A percentile compares a stretch with the other conserved stretches of the same genome.
Evolutionary conservation across 257 asterid species (phyloP).

Genomic region (Solanum piurae): DNA sequence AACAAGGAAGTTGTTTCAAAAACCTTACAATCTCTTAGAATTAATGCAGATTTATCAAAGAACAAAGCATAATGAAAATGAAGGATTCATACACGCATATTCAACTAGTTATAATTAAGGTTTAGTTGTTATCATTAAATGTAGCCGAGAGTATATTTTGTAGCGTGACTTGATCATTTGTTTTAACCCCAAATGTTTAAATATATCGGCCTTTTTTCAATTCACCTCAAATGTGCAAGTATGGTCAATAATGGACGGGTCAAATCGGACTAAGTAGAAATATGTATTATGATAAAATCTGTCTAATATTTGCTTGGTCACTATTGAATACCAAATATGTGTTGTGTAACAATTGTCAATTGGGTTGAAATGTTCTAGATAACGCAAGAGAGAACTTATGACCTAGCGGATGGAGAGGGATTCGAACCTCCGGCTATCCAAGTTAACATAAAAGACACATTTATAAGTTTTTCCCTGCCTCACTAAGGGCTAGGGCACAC

Average conservation of each 20-base stretch:
- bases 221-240: neutral
- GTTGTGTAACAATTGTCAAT: neutral
- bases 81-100: neutral
- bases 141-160: neutral
- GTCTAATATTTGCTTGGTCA: neutral
- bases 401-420: neutral
- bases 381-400: neutral
- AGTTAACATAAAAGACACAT: neutral
- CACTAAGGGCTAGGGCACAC: neutral
- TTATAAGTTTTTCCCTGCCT: neutral
- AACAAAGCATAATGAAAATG: neutral
- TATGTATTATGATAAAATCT: neutral
- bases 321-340: neutral
- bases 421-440: neutral
- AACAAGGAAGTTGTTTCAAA: neutral
- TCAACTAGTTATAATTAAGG: neutral
- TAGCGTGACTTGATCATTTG: neutral
- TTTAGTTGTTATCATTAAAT: neutral
- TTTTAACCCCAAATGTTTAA: neutral
- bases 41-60: neutral
- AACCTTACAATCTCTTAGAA: neutral
- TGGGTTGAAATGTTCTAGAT: neutral
- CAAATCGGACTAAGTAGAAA: neutral
- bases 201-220: neutral
- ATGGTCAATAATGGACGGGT: neutral